Percentiles rank a stretch among this genome's conserved stretches.
Conservation (phyloP, 2,329 filamentous ascomycete species). For the Domatiomyces catenatus region DNA sequence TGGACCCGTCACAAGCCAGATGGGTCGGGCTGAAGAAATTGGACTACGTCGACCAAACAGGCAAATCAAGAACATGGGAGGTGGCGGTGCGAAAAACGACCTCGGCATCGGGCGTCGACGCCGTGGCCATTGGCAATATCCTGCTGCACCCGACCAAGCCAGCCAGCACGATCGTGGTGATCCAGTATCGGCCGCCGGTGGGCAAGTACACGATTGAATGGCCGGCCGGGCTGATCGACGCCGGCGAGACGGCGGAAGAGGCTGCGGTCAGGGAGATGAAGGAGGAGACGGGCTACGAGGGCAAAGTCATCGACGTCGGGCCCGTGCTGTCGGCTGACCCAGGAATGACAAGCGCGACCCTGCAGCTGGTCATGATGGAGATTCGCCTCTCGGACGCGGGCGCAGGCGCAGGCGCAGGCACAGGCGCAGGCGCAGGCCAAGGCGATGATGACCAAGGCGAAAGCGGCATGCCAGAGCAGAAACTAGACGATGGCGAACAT, state of each 20-base stretch:
- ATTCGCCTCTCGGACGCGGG: conserved; percentile 32
- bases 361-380: conserved; percentile 46
- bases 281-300: conserved; percentile 49
- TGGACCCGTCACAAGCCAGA: conserved; percentile 21
- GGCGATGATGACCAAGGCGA: conserved; percentile 23
- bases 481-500: conserved; percentile 45
- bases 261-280: conserved; percentile 43
- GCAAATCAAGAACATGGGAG: conserved; percentile 11
- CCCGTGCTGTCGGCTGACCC: conserved; percentile 54
- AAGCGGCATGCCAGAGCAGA: conserved; percentile 39
- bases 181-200: conserved; percentile 45
- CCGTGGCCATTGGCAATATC: conserved; percentile 43
- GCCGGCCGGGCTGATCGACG: conserved; percentile 46
- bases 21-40: conserved; percentile 28
- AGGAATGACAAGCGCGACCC: conserved; percentile 45
- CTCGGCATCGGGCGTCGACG: conserved; percentile 42
- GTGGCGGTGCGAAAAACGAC: conserved; percentile 31
- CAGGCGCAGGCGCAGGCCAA: no score
- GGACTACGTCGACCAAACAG: conserved; percentile 11
- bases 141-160: conserved; percentile 32
- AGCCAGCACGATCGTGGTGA: conserved; percentile 33
- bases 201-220: conserved; percentile 44
- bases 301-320: conserved; percentile 38
- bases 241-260: conserved; percentile 39
- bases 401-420: no score